These are phyloP conservation scores for Aspergillus coremiiformis DNA, from an alignment of 495 filamentous ascomycete species.

Conservation along the genomic window DNA sequence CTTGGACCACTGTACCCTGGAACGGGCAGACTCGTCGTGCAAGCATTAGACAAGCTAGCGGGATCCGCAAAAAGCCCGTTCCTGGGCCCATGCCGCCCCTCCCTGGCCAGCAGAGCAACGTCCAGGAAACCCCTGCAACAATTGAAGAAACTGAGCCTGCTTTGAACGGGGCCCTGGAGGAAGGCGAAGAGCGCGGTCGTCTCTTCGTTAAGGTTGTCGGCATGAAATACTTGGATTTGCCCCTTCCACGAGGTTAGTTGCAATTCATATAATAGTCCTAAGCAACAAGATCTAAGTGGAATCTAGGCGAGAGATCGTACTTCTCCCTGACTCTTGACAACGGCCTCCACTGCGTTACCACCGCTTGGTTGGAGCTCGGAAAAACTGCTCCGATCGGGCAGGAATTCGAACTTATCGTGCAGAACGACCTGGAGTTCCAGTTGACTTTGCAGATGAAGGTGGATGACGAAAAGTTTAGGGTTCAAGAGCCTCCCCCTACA, in stretches of 20 bases:
- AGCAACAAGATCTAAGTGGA: conserved; percentile 22
- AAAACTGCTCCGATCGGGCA: conserved; percentile 93
- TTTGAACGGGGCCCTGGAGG: conserved; percentile 52
- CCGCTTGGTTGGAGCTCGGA: conserved; percentile 88
- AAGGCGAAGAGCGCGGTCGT: conserved; percentile 82
- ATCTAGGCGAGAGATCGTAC: conserved; percentile 73
- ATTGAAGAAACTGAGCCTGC: conserved; percentile 54
- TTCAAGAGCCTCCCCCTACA: conserved; percentile 42
- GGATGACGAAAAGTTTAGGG: conserved; percentile 55
- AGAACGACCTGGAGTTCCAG: conserved; percentile 95
- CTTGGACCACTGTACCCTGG: conserved; percentile 96
- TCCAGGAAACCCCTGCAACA: conserved; percentile 50
- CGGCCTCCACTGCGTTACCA: conserved; percentile 94
- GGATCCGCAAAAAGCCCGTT: conserved; percentile 57
- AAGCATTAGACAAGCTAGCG: conserved; percentile 53
- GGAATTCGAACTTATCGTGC: conserved; percentile 95
- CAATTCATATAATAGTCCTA: neutral
- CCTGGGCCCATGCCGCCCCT: conserved; percentile 68
- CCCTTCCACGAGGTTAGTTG: conserved; percentile 75
- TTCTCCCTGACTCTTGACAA: conserved; percentile 96
- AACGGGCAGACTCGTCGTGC: conserved; percentile 67
- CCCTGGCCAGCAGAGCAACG: conserved; percentile 80
- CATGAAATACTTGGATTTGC: conserved; percentile 88
- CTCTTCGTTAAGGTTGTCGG: conserved; percentile 97
- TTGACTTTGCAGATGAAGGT: conserved; percentile 93